Base-by-base conservation (phyloP, 108 stramenopile genomes). In the Chaetoceros tenuissimus region DNA sequence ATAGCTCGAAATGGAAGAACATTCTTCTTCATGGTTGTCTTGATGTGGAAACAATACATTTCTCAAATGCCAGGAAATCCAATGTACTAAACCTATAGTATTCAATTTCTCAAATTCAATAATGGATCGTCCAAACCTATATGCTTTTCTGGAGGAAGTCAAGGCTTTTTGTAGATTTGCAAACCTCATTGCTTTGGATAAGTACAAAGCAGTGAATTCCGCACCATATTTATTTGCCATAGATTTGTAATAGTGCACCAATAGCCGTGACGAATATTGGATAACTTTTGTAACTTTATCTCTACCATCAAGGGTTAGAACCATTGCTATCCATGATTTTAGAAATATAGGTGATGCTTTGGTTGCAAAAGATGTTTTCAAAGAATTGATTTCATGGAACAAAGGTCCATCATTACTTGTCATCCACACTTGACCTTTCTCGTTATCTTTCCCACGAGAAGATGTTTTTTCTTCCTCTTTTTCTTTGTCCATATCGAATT, bases 251-350 rank as follows among this genome's bases (percentile, higher is more conserved):
- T 10, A 40, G 34, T 40, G 85, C 22, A 62, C 56, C 53, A 86
- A 34, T 21, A 90, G 57, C 13, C 88, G 80, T 25, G 75, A 50
- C 3, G 57, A 19, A 50, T 90, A 90, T 52, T 86, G 85, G 31
- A 90, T 51, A 2, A 82, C 55, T 55, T 90, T 90, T 3, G 88
- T 90, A 53, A 86, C 70, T 67, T 90, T 90, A 55, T 90, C 88
- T 0, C 88, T 65, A 0, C 88, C 88, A 59, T 90, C 85, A 24
- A 90, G 63, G 22, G 88, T 86, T 10, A 90, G 57, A 2, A 75
- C 66, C 51, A 84, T 63, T 22, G 74, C 59, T 24, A 84, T 69
- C 88, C 88, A 90, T 58, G 76, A 72, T 57, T 79, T 48, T 0
- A 77, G 7, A 20, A 31, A 27, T 0, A 17, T 24, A 51, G 61